phyloP scores from a whole-genome alignment of 768 basidiomycete genomes.

The Rhodotorula kratochvilovae region DNA sequence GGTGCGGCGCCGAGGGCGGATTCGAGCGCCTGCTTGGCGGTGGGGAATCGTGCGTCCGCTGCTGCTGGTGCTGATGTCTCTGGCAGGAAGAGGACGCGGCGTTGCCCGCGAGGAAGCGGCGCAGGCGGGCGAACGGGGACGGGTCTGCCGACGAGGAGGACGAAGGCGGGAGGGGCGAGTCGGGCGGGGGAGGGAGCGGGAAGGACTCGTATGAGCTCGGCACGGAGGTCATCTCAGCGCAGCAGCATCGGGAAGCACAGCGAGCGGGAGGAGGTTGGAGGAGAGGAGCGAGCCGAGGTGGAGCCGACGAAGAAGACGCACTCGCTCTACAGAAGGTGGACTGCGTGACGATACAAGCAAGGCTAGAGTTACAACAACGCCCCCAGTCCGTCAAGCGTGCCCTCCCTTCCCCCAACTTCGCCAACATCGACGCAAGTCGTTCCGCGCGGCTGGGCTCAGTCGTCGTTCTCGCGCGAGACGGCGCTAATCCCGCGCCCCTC shows the following conservation, averaged over 20 bases:
- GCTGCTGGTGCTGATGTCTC: too few species aligned
- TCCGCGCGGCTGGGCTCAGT: too few species aligned
- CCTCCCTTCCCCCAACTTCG: too few species aligned
- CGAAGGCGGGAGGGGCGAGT: background rate
- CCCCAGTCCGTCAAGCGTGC: background rate
- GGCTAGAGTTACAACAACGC: background rate
- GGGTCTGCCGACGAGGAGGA: background rate
- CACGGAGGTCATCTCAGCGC: background rate
- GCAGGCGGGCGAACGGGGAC: background rate
- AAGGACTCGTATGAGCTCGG: background rate
- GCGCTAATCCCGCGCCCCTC: constrained; percentile 69
- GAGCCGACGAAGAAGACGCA: too few species aligned
- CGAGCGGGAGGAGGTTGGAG: too few species aligned
- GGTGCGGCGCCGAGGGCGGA: background rate
- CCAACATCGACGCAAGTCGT: too few species aligned
- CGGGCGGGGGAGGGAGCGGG: background rate
- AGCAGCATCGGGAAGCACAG: too few species aligned
- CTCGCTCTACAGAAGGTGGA: too few species aligned
- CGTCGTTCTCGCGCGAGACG: constrained; percentile 35
- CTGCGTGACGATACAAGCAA: too few species aligned
- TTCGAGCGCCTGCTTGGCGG: background rate
- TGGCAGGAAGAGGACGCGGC: too few species aligned
- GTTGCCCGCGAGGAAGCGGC: background rate
- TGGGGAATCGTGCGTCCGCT: background rate
- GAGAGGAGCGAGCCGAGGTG: background rate